Conservation (phyloP, 1,284 basidiomycete genomes). For the Cryptococcus depauperatus region DNA sequence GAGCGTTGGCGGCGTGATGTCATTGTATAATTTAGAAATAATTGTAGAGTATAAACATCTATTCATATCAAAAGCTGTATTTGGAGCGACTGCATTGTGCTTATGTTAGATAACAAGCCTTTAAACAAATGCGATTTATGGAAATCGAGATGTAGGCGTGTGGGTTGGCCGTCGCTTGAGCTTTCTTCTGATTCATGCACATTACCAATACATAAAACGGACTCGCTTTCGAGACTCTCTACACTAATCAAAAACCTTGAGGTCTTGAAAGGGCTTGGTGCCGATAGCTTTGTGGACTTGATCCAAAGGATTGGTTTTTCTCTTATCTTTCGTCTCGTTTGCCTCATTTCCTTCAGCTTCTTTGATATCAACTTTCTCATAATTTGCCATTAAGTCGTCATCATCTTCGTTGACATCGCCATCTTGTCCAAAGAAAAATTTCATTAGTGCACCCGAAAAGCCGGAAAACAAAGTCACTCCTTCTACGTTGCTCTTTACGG, state of each 20-base stretch:
- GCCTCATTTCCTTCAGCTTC: slow-evolving; percentile 31
- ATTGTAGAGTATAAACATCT: too few species aligned
- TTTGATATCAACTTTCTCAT: slow-evolving; percentile 22
- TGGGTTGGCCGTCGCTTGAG: too few species aligned
- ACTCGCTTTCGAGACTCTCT: too few species aligned
- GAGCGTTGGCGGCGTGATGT: slow-evolving; percentile 4
- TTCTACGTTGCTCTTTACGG: slow-evolving; percentile 50
- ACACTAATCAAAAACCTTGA: slow-evolving; percentile 30
- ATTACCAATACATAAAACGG: too few species aligned
- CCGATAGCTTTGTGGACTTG: slow-evolving; percentile 54
- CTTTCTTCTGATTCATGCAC: too few species aligned
- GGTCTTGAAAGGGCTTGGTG: slow-evolving; percentile 48
- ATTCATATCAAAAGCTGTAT: too few species aligned
- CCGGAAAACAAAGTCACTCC: slow-evolving; percentile 62
- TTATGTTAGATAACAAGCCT: too few species aligned
- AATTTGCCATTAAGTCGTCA: slow-evolving; percentile 15
- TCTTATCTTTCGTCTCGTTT: slow-evolving; percentile 27
- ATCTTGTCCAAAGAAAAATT: slow-evolving; percentile 58
- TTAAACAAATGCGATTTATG: too few species aligned
- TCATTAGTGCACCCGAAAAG: slow-evolving; percentile 59
- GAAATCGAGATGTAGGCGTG: too few species aligned
- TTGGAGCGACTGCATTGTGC: too few species aligned
- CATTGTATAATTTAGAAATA: too few species aligned
- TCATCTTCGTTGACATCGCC: slow-evolving; percentile 36
- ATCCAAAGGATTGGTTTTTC: slow-evolving; percentile 49